Percentiles rank a stretch among this genome's conserved stretches.
These are phyloP conservation scores for Euphorbia pulcherrima DNA, from an alignment of 345 rosid species.

Conservation along the genomic window DNA sequence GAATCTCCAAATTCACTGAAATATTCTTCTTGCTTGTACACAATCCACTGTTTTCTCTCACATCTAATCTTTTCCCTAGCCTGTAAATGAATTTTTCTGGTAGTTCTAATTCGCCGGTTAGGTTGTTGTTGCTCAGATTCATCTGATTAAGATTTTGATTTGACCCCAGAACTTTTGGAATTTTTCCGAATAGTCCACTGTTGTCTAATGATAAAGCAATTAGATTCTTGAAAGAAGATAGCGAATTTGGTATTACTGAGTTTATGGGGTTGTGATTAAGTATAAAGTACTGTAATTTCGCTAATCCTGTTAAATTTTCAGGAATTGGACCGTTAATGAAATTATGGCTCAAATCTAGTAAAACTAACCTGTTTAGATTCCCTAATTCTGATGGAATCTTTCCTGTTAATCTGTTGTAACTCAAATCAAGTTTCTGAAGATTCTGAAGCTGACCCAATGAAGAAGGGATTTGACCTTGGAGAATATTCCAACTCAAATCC, in stretches of 20 bases:
- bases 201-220: conserved; percentile 37
- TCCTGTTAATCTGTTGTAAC: conserved; percentile 35
- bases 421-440: conserved; percentile 41
- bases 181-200: conserved; percentile 34
- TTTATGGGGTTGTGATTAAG: conserved; percentile 39
- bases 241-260: conserved; percentile 30
- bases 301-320: conserved; percentile 33
- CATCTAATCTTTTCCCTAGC: conserved; percentile 43
- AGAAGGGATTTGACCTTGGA: conserved; percentile 34
- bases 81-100: conserved; percentile 33
- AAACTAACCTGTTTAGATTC: conserved; percentile 33
- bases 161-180: conserved; percentile 37
- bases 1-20: conserved; percentile 22
- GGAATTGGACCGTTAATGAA: conserved; percentile 42
- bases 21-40: conserved; percentile 32
- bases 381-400: conserved; percentile 30
- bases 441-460: conserved; percentile 34
- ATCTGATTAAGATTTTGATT: conserved; percentile 36
- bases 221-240: conserved; percentile 33
- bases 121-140: conserved; percentile 39
- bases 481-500: conserved; percentile 39
- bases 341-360: conserved; percentile 46
- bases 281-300: conserved; percentile 33
- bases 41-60: conserved; percentile 36
- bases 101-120: conserved; percentile 30